Percentiles rank a stretch among this genome's conserved stretches.
phyloP scores from a whole-genome alignment of 352 stramenopile genomes.

The Blastocystis sp. region DNA sequence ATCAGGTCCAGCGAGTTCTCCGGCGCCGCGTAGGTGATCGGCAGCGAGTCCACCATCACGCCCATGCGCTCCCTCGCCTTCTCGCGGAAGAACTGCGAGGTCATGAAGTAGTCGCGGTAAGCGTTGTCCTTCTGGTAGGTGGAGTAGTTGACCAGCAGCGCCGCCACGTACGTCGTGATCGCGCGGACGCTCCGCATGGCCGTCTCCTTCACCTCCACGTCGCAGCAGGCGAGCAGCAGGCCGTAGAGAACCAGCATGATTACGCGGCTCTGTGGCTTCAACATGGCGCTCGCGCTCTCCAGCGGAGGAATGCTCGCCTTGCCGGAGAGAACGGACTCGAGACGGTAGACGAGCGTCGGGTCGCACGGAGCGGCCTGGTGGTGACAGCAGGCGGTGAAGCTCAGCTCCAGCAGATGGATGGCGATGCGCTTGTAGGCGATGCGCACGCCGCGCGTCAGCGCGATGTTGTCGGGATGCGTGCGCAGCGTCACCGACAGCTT shows the following conservation, averaged over 20 bases:
- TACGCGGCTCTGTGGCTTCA: not conserved
- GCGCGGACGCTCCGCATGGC: not conserved
- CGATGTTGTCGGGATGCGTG: not conserved
- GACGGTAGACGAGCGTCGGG: not conserved
- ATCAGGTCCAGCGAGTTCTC: not conserved
- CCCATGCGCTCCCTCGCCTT: not conserved
- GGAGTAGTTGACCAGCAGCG: conserved; percentile 10
- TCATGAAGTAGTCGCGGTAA: not conserved
- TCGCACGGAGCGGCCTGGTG: not conserved
- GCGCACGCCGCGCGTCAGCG: not conserved
- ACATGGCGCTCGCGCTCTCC: not conserved
- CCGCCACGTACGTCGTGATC: not conserved
- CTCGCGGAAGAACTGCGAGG: not conserved
- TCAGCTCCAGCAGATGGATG: not conserved
- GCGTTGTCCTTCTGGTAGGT: not conserved
- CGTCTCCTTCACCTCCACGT: not conserved
- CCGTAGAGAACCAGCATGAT: conserved; percentile 23
- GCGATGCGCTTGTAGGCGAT: conserved; percentile 16
- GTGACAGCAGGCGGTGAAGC: not conserved
- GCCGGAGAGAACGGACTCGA: not conserved
- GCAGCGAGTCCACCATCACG: not conserved
- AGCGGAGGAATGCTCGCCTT: not conserved
- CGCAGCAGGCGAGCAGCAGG: conserved; percentile 29
- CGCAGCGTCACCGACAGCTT: not conserved
- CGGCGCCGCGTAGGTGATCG: not conserved